Base-by-base conservation (phyloP, 148 eudicot species). In the Nyssa sinensis region DNA sequence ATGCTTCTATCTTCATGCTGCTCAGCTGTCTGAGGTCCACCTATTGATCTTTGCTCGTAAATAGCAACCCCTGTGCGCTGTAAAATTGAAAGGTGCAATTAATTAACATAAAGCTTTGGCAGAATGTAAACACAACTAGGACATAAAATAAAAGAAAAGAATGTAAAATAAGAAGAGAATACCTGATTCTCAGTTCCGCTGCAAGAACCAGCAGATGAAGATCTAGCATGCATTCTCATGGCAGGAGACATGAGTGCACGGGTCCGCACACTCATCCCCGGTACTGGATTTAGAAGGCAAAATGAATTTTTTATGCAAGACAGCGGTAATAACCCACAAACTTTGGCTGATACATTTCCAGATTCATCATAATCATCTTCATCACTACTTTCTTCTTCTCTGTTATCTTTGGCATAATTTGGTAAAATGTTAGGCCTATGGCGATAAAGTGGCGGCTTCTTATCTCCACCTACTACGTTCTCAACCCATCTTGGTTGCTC, bases 321-420 rank as follows among this genome's bases (percentile, higher is more conserved):
- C 66, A 77, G 75, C 32, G 94, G 97, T 14, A 95, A 73, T 66
- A 95, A 80, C 17, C 98, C 97, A 83, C 97, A 92, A 63, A 79
- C 81, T 73, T 80, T 84, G 17, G 73, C 78, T 7, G 86, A 79
- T 34, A 85, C 47, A 74, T 81, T 80, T 61, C 75, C 82, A 73
- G 74, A 51, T 47, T 64, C 82, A 70, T 71, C 81, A 66, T 73
- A 80, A 31, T 79, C 87, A 13, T 58, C 70, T 13, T 74, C 83
- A 51, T 80, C 88, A 4, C 84, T 84, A 63, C 84, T 84, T 29
- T 80, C 82, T 28, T 83, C 87, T 71, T 88, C 89, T 57, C 33
- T 70, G 41, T 68, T 66, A 33, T 80, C 81, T 28, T 81, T 70
- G 37, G 74, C 68, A 44, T 80, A 73, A 31, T 67, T 35, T 25